These are phyloP conservation scores for Astrothelium subdiscretum DNA, from an alignment of 495 filamentous ascomycete genomes.

Conservation along the genomic window DNA sequence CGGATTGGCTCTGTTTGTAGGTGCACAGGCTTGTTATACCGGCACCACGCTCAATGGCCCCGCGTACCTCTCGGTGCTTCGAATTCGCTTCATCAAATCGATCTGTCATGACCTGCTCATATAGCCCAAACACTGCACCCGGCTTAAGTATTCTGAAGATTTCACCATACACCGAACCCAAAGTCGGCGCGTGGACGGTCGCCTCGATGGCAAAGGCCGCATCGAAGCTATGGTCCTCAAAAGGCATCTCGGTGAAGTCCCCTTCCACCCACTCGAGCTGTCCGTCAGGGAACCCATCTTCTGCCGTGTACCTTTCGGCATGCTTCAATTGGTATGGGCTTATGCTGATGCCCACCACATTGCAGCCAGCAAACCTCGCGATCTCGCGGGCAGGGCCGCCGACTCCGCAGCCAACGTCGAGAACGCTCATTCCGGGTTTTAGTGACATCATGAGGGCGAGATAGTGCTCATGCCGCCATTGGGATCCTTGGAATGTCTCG, in stretches of 20 bases:
- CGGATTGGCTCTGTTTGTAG: background rate
- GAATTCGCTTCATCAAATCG: background rate
- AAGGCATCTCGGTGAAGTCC: background rate
- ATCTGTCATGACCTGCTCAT: background rate
- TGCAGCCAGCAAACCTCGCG: background rate
- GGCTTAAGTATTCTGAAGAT: constrained; percentile 46
- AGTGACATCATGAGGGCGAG: constrained; percentile 1
- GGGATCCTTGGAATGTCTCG: too few relatives aligned
- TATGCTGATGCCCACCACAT: background rate
- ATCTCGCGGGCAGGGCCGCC: constrained; percentile 2
- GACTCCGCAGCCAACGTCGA: constrained; percentile 7
- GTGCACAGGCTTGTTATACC: background rate
- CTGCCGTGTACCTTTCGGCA: background rate
- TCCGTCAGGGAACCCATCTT: too few relatives aligned
- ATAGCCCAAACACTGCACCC: background rate
- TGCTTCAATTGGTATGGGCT: background rate
- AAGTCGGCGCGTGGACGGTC: constrained; percentile 73
- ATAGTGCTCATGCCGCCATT: constrained; percentile 5
- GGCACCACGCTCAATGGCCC: background rate
- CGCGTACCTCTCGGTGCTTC: background rate
- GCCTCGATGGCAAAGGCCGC: constrained; percentile 89
- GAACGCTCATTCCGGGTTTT: background rate
- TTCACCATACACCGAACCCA: constrained; percentile 74
- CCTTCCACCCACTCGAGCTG: too few relatives aligned
- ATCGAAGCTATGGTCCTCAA: constrained; percentile 45